These are phyloP conservation scores for Abortiporus biennis DNA, from an alignment of 1,284 basidiomycete genomes.

Conservation along the genomic window DNA sequence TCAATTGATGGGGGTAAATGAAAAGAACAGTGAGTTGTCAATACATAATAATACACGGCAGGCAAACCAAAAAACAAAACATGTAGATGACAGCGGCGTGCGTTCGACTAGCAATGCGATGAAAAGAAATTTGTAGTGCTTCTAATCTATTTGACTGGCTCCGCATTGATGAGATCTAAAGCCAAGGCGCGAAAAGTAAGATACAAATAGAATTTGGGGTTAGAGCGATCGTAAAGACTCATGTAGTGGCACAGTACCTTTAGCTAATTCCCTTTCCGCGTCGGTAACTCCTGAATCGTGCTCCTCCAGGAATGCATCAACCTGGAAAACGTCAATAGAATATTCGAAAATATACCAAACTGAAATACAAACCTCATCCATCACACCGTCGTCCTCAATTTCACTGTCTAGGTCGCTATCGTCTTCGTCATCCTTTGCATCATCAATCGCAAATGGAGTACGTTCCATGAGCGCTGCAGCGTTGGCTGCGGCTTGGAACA, in stretches of 20 bases:
- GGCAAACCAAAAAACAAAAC: too few species aligned
- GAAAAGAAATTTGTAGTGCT: too few species aligned
- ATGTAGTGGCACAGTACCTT: too few species aligned
- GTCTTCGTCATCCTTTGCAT: constrained; percentile 79
- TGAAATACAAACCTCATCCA: constrained; percentile 69
- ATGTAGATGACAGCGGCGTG: too few species aligned
- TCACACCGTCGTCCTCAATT: constrained; percentile 64
- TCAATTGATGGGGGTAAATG: too few species aligned
- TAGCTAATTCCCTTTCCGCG: constrained; percentile 78
- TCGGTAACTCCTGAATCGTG: constrained; percentile 84
- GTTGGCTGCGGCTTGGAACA: constrained; percentile 63
- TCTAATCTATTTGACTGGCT: constrained; percentile 55
- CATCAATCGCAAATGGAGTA: constrained; percentile 91
- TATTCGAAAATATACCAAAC: neutral
- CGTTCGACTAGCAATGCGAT: too few species aligned
- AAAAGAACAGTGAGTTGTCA: too few species aligned
- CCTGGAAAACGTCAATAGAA: constrained; percentile 30
- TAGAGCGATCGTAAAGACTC: constrained; percentile 7
- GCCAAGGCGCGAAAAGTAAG: neutral
- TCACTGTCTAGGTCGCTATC: constrained; percentile 52
- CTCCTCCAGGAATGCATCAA: constrained; percentile 89
- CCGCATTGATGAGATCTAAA: constrained; percentile 58
- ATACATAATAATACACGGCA: too few species aligned
- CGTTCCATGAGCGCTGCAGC: constrained; percentile 79
- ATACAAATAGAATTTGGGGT: neutral